Percentiles rank a stretch among this genome's conserved stretches.
phyloP scores from a whole-genome alignment of 306 rosid genomes.

The Purshia tridentata region DNA sequence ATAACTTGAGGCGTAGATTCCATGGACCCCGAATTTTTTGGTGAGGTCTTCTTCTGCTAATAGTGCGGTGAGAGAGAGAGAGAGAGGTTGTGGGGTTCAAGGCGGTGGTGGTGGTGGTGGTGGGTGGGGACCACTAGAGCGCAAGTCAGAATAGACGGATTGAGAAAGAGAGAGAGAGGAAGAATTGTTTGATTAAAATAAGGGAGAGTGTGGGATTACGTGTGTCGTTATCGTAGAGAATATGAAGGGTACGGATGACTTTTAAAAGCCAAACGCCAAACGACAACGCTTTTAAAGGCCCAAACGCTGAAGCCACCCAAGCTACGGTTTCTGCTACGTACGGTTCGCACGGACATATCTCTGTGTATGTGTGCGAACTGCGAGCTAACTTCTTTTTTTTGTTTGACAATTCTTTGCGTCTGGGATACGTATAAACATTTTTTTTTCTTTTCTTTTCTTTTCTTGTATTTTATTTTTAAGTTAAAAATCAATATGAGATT shows the following conservation, averaged over 20 bases:
- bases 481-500: too few species aligned
- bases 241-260: conserved; percentile 23
- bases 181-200: background rate
- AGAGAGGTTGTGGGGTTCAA: background rate
- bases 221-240: conserved; percentile 46
- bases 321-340: conserved; percentile 15
- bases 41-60: background rate
- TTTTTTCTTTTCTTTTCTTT: too few species aligned
- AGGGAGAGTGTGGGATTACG: conserved; percentile 25
- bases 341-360: conserved; percentile 38
- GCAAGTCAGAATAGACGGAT: conserved; percentile 50
- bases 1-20: conserved; percentile 32
- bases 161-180: background rate
- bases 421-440: too few species aligned
- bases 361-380: background rate
- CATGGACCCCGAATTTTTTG: conserved; percentile 16
- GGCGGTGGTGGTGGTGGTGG: background rate
- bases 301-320: conserved; percentile 2
- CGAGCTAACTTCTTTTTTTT: too few species aligned
- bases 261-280: background rate
- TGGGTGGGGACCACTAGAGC: conserved; percentile 21
- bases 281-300: background rate
- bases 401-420: too few species aligned
- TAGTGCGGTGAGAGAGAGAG: background rate
- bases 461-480: too few species aligned